Conservation (phyloP, 495 filamentous ascomycete genomes). For the Massariosphaeria phaeospora region DNA sequence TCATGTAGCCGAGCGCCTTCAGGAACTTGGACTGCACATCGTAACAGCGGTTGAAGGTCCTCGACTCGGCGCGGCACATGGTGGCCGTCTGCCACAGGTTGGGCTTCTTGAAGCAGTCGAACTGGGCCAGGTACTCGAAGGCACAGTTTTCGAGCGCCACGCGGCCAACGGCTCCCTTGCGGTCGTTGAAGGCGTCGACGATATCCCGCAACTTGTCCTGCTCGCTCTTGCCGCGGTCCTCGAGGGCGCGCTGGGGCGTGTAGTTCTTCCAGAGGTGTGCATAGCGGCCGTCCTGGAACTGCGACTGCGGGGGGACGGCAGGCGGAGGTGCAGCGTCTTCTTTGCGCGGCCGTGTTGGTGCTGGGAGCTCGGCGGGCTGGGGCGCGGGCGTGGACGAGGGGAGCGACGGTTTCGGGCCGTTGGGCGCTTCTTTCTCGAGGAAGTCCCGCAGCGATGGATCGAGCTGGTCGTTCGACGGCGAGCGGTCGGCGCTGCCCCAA, state of each 20-base stretch:
- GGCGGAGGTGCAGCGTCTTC: not conserved
- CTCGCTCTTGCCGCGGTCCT: constrained; percentile 60
- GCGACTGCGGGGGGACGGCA: constrained; percentile 48
- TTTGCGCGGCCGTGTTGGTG: not conserved
- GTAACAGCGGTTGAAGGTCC: constrained; percentile 72
- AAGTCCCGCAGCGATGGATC: constrained; percentile 25
- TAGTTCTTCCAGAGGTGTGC: constrained; percentile 91
- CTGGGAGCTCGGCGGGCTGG: constrained; percentile 1
- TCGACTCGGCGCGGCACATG: constrained; percentile 69
- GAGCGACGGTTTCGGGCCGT: constrained; percentile 7
- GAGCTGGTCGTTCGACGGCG: constrained; percentile 19
- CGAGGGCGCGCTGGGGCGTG: constrained; percentile 58
- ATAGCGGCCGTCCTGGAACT: constrained; percentile 80
- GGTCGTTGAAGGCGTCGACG: constrained; percentile 76
- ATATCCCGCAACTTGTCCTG: constrained; percentile 70
- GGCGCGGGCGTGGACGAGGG: constrained; percentile 12
- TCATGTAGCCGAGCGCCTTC: constrained; percentile 85
- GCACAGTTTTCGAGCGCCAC: constrained; percentile 93
- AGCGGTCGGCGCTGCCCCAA: constrained; percentile 15
- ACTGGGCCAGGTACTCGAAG: constrained; percentile 69
- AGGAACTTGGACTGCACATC: constrained; percentile 79
- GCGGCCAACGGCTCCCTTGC: constrained; percentile 67
- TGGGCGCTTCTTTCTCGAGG: constrained; percentile 20
- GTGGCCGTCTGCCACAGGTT: constrained; percentile 55
- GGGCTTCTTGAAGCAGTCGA: constrained; percentile 68